Evolutionary conservation across 1,284 basidiomycete species (phyloP), one percentile per base, ranked within the genome.

Genomic region (Kwoniella shivajii): DNA sequence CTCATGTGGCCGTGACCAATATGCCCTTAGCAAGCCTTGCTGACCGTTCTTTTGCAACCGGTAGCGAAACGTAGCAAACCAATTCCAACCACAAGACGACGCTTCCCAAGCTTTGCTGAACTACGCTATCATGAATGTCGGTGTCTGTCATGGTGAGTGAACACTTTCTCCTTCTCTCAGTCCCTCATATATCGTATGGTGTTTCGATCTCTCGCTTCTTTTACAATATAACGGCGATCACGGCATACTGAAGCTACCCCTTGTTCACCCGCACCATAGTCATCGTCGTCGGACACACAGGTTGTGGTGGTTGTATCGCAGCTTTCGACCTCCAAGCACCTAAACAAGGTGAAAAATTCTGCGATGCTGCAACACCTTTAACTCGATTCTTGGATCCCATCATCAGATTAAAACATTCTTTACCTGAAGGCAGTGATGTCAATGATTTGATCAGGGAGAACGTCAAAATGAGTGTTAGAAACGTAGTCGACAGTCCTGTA

Each of bases 81-180:
- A 93, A 81, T 86, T 93, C 79, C 87, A 87, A 64, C 79, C 82
- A 1, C 79, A 87, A 59, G 94, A 98, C 76, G 84, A 86, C 67
- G 92, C 85, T 63, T 86, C 86, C 1, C 81, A 86, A 47, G 84
- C 91, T 1, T 89, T 92, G 1, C 82, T 98, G 59, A 82, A 85
- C 7, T 97, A 89, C 75, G 93, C 90, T 7, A 82, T 97, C 37
- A 83, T 84, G 63, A 80, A 84, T 64, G 81, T 96, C 56, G 87
- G 88, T 55, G 88, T 94, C 39, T 83, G 89, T 76, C 89, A 97
- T 79, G 84, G 89, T 91, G 70, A 71, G 82, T 82, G 66, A n/a
- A 69, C 62, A 16, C 68, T 39, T 50, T 38, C 24, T 29, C 2
- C 65, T 30, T 16, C 27, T 26, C 22, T 43, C 41, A 20, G 22